Percentiles rank a stretch among this genome's conserved stretches.
These are phyloP conservation scores for Volvariella surrecta DNA, from an alignment of 1,284 basidiomycete species.

Conservation along the genomic window DNA sequence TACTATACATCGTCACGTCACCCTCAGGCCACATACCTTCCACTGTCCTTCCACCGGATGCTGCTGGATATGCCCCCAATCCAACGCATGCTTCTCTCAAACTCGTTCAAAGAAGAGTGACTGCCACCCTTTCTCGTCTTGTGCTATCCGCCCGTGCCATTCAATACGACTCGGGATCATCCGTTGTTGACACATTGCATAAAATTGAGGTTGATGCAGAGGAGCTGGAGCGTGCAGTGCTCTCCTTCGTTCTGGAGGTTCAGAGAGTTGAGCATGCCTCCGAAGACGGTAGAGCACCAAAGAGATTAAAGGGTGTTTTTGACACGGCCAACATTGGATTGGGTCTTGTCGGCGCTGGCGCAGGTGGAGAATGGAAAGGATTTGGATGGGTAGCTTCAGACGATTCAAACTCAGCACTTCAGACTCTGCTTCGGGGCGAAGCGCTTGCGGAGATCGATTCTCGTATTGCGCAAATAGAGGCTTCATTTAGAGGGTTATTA, in stretches of 20 bases:
- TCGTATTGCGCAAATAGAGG: slow-evolving; percentile 39
- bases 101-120: slow-evolving; percentile 68
- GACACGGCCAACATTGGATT: slow-evolving; percentile 56
- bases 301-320: slow-evolving; percentile 58
- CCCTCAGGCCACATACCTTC: slow-evolving; percentile 55
- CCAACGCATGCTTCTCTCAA: slow-evolving; percentile 54
- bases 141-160: slow-evolving; percentile 71
- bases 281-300: slow-evolving; percentile 26
- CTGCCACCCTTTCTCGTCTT: slow-evolving; percentile 68
- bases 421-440: slow-evolving; percentile 39
- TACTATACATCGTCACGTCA: slow-evolving; percentile 63
- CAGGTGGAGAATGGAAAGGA: slow-evolving; percentile 67
- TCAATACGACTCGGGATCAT: slow-evolving; percentile 63
- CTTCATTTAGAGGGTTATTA: slow-evolving; percentile 32
- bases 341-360: slow-evolving; percentile 66
- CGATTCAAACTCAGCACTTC: slow-evolving; percentile 38
- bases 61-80: slow-evolving; percentile 32
- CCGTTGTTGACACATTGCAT: slow-evolving; percentile 53
- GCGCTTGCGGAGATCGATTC: slow-evolving; percentile 45
- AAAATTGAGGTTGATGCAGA: slow-evolving; percentile 71
- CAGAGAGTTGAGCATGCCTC: slow-evolving; percentile 43
- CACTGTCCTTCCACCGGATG: slow-evolving; percentile 44
- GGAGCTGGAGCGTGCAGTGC: slow-evolving; percentile 69
- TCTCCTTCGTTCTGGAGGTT: slow-evolving; percentile 66
- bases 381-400: slow-evolving; percentile 62